Evolutionary conservation across 306 rosid genomes (phyloP).

Genomic region (Albizia julibrissin): DNA sequence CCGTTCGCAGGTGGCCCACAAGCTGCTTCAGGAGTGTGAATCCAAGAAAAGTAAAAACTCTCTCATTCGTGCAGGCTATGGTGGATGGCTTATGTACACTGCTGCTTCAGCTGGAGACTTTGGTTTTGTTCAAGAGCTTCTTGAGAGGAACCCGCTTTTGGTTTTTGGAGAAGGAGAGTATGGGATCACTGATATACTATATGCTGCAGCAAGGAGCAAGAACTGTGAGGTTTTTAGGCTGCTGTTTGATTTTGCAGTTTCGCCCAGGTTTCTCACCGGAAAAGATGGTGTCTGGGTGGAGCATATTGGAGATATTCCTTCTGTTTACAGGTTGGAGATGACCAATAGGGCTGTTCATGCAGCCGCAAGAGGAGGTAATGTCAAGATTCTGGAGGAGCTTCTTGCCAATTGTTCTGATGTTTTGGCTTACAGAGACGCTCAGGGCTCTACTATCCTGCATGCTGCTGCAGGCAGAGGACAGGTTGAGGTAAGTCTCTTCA

Average conservation of each 20-base stretch:
- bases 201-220: conserved; percentile 72
- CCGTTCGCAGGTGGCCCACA: conserved; percentile 65
- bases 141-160: conserved; percentile 60
- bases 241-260: conserved; percentile 71
- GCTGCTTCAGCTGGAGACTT: conserved; percentile 96
- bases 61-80: conserved; percentile 77
- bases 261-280: conserved; percentile 63
- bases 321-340: conserved; percentile 85
- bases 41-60: conserved; percentile 67
- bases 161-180: conserved; percentile 81
- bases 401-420: conserved; percentile 67
- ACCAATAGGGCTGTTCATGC: conserved; percentile 88
- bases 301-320: conserved; percentile 66
- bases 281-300: conserved; percentile 65
- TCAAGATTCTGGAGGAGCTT: conserved; percentile 71
- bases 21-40: conserved; percentile 70
- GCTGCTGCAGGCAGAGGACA: conserved; percentile 96
- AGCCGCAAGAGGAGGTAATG: conserved; percentile 92
- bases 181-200: conserved; percentile 72
- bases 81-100: conserved; percentile 97
- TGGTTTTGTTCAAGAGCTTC: conserved; percentile 58
- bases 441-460: conserved; percentile 83
- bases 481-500: conserved; percentile 63
- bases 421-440: conserved; percentile 78
- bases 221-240: conserved; percentile 57